These are phyloP conservation scores for Trametopsis cervina DNA, from an alignment of 768 basidiomycete species.

Conservation along the genomic window DNA sequence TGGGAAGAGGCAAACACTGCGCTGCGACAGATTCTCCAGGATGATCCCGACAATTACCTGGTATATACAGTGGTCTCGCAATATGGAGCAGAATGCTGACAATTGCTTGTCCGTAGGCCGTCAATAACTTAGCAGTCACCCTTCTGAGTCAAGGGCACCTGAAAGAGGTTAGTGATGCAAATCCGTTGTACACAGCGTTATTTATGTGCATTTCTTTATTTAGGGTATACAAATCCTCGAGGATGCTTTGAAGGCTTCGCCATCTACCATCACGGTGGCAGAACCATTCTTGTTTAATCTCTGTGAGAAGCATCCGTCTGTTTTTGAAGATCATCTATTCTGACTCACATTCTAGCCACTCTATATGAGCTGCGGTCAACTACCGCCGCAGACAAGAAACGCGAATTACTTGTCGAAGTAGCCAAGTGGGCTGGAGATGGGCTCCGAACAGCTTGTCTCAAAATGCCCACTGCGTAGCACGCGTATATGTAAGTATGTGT, in stretches of 20 bases:
- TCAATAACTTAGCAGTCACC: conserved; percentile 72
- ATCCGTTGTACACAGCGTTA: not conserved
- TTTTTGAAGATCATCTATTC: not conserved
- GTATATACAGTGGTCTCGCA: conserved; percentile 29
- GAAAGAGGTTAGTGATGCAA: conserved; percentile 48
- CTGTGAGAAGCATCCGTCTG: conserved; percentile 40
- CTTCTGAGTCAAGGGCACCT: conserved; percentile 65
- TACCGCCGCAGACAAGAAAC: conserved; percentile 69
- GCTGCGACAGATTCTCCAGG: conserved; percentile 37
- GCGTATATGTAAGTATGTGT: too few relatives aligned
- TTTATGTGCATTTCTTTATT: not conserved
- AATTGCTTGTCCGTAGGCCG: conserved; percentile 36
- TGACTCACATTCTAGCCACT: conserved; percentile 44
- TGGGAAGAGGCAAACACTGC: conserved; percentile 48
- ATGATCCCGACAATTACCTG: conserved; percentile 54
- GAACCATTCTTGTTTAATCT: conserved; percentile 85
- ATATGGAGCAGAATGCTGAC: not conserved
- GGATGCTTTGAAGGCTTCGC: conserved; percentile 50
- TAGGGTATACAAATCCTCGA: conserved; percentile 72
- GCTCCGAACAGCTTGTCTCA: conserved; percentile 65
- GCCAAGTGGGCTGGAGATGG: conserved; percentile 88
- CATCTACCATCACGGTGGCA: conserved; percentile 64
- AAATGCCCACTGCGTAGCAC: conserved; percentile 43
- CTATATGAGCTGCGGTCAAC: conserved; percentile 76
- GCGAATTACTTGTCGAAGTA: conserved; percentile 64